Evolutionary conservation across 805 yeast genomes (phyloP), one percentile per base, ranked within the genome.

Genomic region (Yarrowia deformans): DNA sequence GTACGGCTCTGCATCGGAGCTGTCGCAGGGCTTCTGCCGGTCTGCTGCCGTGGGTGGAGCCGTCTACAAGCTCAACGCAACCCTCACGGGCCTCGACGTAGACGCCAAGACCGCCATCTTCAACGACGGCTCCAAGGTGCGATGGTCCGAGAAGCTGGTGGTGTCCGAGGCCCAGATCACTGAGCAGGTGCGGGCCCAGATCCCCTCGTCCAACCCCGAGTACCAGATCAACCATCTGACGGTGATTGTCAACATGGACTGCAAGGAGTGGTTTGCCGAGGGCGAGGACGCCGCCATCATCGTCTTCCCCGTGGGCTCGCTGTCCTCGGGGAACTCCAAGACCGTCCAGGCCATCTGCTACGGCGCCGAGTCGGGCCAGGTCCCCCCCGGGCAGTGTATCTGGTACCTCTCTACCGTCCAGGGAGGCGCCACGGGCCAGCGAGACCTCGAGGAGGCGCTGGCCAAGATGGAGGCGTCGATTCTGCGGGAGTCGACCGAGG

Each of bases 1-100:
- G 81, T 94, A 88, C 79, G 99, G 98, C 69, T 96, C 97, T 2
- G 93, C 97, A 0, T 97, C 98, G 67, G 99, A 94, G 79, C 82
- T 94, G 35, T 88, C 97, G 16, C 99, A 94, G 80, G 99, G 98
- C 1, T 94, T 95, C 79, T 94, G 98, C 80, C 85, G 99, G 74
- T 90, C 97, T 70, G 98, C 98, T 3, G 99, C 99, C 14, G 98
- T 94, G 71, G 98, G 95, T 19, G 98, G 98, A 68, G 90, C 98
- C 68, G 91, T 96, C 42, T 94, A 95, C 80, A 92, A 93, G 78
- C 82, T 94, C 69, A 87, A 89, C 75, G 89, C 95, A 16, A 80
- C 83, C 48, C 79, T 94, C 67, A 80, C 80, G 6, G 85, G 86
- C 45, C 40, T 66, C 8, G 94, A 94, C 77, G 86, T 89, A 43